These are phyloP conservation scores for Lithocarpus polystachyus DNA, from an alignment of 306 rosid genomes.

Conservation along the genomic window DNA sequence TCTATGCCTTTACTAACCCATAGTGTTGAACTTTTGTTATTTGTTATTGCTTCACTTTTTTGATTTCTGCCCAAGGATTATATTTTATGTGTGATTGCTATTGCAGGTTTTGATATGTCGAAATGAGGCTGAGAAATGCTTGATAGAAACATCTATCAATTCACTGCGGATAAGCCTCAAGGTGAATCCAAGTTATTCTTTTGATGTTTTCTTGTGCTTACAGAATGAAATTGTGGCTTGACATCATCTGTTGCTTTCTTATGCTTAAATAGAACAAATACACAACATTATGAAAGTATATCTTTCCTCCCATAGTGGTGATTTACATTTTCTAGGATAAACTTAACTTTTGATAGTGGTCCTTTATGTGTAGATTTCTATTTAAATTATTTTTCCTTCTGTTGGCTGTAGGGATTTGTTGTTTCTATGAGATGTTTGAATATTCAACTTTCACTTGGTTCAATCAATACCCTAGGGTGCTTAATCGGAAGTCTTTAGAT, in stretches of 20 bases:
- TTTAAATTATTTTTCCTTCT: background rate
- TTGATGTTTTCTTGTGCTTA: constrained; percentile 8
- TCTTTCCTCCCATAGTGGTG: background rate
- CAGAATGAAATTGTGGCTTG: background rate
- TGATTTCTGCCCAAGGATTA: background rate
- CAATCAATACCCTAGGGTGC: background rate
- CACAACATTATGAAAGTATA: background rate
- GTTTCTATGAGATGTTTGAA: background rate
- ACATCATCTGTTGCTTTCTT: background rate
- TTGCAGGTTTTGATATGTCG: constrained; percentile 87
- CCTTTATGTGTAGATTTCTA: background rate
- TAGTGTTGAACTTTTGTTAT: background rate
- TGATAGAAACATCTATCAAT: constrained; percentile 93
- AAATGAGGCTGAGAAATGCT: constrained; percentile 95
- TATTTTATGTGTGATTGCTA: constrained; percentile 18
- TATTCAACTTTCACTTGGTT: background rate
- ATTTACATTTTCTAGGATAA: background rate
- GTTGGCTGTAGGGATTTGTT: background rate
- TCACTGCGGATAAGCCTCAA: constrained; percentile 94
- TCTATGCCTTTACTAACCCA: background rate
- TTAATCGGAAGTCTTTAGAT: background rate
- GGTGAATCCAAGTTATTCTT: constrained; percentile 38
- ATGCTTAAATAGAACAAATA: background rate
- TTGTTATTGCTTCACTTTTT: background rate
- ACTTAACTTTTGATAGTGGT: background rate